These are phyloP conservation scores for Chrysanthemum lavandulifolium DNA, from an alignment of 129 eudicot species.

Conservation along the genomic window DNA sequence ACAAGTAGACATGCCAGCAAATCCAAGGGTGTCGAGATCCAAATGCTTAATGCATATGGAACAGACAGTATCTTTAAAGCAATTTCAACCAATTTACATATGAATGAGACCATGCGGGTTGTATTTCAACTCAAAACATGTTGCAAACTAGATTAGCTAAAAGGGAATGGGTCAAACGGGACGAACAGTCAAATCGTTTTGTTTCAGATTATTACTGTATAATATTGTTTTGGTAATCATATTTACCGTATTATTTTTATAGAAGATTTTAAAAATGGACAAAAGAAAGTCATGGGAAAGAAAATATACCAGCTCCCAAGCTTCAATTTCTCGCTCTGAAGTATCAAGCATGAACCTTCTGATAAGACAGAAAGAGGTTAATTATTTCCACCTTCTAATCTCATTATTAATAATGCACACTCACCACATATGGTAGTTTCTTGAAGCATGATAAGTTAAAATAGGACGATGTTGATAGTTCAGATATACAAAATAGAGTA, in stretches of 20 bases:
- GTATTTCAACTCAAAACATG: not conserved
- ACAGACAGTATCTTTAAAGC: not conserved
- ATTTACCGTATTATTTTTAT: not conserved
- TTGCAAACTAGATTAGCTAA: not conserved
- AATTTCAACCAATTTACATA: no score
- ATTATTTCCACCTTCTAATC: slow-evolving; percentile 4
- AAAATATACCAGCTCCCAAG: slow-evolving; percentile 80
- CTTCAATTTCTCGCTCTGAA: slow-evolving; percentile 47
- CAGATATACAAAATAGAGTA: not conserved
- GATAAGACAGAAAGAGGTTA: slow-evolving; percentile 17
- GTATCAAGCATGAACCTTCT: slow-evolving; percentile 55
- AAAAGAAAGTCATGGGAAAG: not conserved
- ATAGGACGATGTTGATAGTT: not conserved
- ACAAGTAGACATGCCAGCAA: not conserved
- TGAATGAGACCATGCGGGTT: not conserved
- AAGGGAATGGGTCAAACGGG: no score
- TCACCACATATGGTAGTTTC: slow-evolving; percentile 7
- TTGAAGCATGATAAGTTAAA: slow-evolving; percentile 2
- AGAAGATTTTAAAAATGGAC: not conserved
- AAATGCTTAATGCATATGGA: not conserved
- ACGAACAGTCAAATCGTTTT: no score
- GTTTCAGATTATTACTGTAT: no score
- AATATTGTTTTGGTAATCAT: not conserved
- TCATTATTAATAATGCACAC: not conserved
- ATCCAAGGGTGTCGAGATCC: not conserved